Base-by-base conservation (phyloP, 495 filamentous ascomycete genomes). In the Baudoinia panamericana region DNA sequence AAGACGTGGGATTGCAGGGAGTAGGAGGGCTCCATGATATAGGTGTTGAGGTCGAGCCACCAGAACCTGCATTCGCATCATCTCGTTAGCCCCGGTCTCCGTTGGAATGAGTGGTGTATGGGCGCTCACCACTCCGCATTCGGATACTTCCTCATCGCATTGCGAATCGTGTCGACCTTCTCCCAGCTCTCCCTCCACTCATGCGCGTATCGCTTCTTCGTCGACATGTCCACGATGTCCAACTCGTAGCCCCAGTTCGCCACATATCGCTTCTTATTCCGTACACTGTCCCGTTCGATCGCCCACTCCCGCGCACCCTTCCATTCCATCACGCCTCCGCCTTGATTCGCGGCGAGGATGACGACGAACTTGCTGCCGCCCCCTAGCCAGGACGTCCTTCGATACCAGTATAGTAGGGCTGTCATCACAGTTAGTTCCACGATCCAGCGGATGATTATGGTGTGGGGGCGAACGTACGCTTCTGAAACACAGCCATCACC, bases 111-210 rank as follows among this genome's bases (percentile, higher is more conserved):
- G n/a, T n/a, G n/a, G n/a, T n/a, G n/a, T n/a, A n/a, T 42, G 30
- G 48, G 34, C 21, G 28, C 74, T 56, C 70, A 93, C 90, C 90
- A 99, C 67, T 99, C 86, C 8, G 90, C 90, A 45, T 93, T 70
- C 17, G 90, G 92, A 54, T 95, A 90, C 60, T 94, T 93, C 57
- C 74, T 71, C 71, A 99, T 82, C 21, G 80, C 76, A 40, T 90
- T 83, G 42, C 92, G 80, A 48, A 99, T 80, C 31, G 84, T 80
- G 56, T 99, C 90, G 39, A 93, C 87, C 68, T 95, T 96, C 65
- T 99, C 90, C 90, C 90, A 99, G 57, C 86, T 88, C 62, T 99
- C 90, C 53, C 90, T 72, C 90, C 90, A 99, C 55, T 99, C 90
- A 58, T 99, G 92, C 32, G 90, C 92, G 57, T 99, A 99, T 22